Evolutionary conservation across 257 asterid genomes (phyloP).

Genomic region (Forsythia suspensa): DNA sequence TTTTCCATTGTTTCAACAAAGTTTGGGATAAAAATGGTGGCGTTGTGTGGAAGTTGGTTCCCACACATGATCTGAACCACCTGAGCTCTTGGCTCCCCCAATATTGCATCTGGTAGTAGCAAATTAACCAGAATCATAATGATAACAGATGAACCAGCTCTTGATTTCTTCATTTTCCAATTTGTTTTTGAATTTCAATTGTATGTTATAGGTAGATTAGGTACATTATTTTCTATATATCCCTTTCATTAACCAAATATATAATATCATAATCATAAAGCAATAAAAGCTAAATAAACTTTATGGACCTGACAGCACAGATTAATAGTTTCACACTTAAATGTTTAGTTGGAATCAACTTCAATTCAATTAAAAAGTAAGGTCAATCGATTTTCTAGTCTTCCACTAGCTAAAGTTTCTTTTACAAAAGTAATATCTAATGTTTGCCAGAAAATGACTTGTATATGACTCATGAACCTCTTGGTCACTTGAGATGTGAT

Average conservation of each 20-base stretch:
- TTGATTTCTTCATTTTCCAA: background rate
- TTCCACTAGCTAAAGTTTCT: background rate
- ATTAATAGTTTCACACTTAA: background rate
- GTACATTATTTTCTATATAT: background rate
- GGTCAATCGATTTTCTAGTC: background rate
- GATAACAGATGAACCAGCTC: background rate
- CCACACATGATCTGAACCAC: background rate
- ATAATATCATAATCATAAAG: background rate
- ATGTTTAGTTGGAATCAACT: background rate
- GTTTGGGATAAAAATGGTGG: slow-evolving; percentile 4
- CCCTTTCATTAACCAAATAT: background rate
- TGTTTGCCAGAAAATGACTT: background rate
- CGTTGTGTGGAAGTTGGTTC: background rate
- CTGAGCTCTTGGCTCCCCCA: slow-evolving; percentile 19
- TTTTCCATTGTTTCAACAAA: slow-evolving; percentile 11
- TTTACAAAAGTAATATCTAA: background rate
- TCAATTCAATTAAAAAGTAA: background rate
- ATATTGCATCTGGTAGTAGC: background rate
- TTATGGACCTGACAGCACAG: background rate
- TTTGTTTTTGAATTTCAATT: background rate
- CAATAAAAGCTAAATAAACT: background rate
- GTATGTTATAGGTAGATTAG: background rate
- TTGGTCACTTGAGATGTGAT: background rate
- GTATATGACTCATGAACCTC: background rate
- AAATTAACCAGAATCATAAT: background rate